Evolutionary conservation across 768 basidiomycete species (phyloP).

Genomic region (Podaxis sp.): DNA sequence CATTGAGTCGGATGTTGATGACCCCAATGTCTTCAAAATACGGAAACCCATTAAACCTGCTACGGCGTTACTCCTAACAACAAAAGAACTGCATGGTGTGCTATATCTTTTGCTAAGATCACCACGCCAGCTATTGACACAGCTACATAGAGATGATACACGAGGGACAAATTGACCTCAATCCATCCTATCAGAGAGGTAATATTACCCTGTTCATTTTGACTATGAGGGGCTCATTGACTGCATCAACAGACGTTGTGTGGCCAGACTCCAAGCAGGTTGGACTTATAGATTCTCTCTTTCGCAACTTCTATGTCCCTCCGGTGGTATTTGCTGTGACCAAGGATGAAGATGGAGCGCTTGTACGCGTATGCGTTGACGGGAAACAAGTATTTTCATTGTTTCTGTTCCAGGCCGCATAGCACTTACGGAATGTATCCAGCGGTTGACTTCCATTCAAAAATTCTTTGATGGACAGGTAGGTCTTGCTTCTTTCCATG

Average conservation of each 20-base stretch:
- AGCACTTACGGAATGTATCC: constrained; percentile 8
- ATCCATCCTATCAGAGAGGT: constrained; percentile 38
- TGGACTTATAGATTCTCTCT: constrained; percentile 73
- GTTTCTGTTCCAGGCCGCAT: background rate
- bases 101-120: constrained; percentile 1
- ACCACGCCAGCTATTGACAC: background rate
- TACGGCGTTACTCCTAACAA: constrained; percentile 39
- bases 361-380: constrained; percentile 68
- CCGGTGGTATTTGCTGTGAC: constrained; percentile 73
- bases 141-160: constrained; percentile 57
- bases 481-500: constrained; percentile 34
- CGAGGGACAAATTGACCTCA: constrained; percentile 66
- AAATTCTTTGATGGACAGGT: constrained; percentile 76
- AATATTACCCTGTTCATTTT: background rate
- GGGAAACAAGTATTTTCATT: constrained; percentile 72
- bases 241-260: constrained; percentile 56
- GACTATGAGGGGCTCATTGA: background rate
- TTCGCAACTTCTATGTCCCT: constrained; percentile 77
- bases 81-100: constrained; percentile 48
- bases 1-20: constrained; percentile 40
- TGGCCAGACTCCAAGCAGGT: constrained; percentile 74
- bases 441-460: constrained; percentile 76
- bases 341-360: constrained; percentile 52
- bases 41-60: constrained; percentile 40
- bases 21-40: constrained; percentile 43